Base-by-base conservation (phyloP, 1,284 basidiomycete species). In the Puccinia hordei region DNA sequence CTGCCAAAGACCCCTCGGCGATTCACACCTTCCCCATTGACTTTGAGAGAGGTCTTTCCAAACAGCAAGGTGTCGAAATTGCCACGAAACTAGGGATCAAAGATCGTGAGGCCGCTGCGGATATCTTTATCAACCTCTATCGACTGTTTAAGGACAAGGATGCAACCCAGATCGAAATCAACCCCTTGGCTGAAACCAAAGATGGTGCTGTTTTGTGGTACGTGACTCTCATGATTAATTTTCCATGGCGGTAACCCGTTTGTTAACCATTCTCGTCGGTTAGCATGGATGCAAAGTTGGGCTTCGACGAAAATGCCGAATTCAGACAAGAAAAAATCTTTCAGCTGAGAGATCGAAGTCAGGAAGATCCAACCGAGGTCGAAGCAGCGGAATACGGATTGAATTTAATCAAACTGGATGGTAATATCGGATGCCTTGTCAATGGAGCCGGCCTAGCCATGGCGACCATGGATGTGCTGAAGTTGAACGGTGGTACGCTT, bases 241-340 rank as follows among this genome's bases (percentile, higher is more conserved):
- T 13, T 41, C 35, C 24, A 35, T 76, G 51, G 61, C 69, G 65
- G 55, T 73, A 46, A 35, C 44, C 49, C 10, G 38, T 53, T 51
- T 81, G 49, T 69, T 49, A 66, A 46, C 33, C 17, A 61, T 19
- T 30, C 46, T 33, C 19, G 22, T 6, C 2, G 80, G 57, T 8
- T 82, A 94, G 95, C 89, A 99, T 99, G 97, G 97, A 99, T 86
- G 97, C 97, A 86, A 99, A 99, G 88, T 94, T 99, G 83, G 95
- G 95, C 57, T 99, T 99, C 84, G 97, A 99, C 85, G 97, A 99
- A 86, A 99, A 99, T 85, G 97, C 97, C 71, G 94, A 95, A 85
- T 99, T 99, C 90, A 92, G 97, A 82, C 97, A 99, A 86, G 87
- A 91, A 84, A 95, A 97, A 83, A 86, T 98, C 80, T 99, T 98